Evolutionary conservation across 805 yeast species (phyloP), one percentile per base, ranked within the genome.

Genomic region (Yamadazyma nakazawae): DNA sequence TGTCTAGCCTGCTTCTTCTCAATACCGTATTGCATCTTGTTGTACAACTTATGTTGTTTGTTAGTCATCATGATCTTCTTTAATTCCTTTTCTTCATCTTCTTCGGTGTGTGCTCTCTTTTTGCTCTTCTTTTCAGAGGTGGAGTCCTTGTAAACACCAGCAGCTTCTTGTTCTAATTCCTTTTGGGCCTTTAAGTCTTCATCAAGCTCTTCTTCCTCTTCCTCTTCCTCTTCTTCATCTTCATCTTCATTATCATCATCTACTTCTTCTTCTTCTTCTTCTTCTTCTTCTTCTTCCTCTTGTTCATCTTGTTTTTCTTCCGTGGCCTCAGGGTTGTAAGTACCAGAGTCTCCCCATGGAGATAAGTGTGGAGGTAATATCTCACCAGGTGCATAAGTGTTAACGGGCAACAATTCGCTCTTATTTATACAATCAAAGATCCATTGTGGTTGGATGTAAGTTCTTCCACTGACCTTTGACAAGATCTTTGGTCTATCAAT

Each of bases 391-490:
- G 95, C 86, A 62, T 94, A 94, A 46, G 76, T 76, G 46, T 84
- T 82, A 18, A 88, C 96, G 16, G 94, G 81, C 49, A 86, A 74
- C 50, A 94, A 74, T 49, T 79, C 74, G 42, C 81, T 79, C 68
- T 85, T 85, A 72, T 94, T 94, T 50, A 94, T 72, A 60, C 85
- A 84, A 65, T 94, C 99, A 64, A 94, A 91, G 26, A 94, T 76
- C 99, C 99, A 94, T 74, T 94, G 99, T 16, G 99, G 99, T 71
- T 94, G 99, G 40, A 92, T 66, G 62, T 94, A 94, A 0, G 96
- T 88, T 74, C 98, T 82, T 43, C 97, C 97, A 50, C 89, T 85
- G 37, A 90, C 88, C 63, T 84, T 88, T 53, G 80, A 76, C 25
- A 76, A 63, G 37, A 92, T 67, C 59, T 82, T 83, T 26, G 99